phyloP scores from a whole-genome alignment of 1,139 yeast genomes.

The Geotrichum histeridarum region DNA sequence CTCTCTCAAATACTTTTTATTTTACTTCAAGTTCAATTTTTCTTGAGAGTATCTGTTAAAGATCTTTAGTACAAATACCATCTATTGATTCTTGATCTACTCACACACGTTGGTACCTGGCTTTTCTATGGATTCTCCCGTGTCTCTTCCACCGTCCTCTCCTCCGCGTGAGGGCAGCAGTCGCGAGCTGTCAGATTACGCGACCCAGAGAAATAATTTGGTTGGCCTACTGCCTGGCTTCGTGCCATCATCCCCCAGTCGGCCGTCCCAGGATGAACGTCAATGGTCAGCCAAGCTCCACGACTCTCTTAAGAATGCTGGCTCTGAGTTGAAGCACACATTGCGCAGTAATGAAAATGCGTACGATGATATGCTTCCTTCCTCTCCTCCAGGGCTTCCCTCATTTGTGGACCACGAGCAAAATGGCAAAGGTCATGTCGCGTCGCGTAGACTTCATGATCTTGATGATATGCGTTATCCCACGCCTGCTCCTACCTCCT shows the following conservation, averaged over 20 bases:
- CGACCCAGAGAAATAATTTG: too few relatives aligned
- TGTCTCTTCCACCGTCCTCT: slow-evolving; percentile 22
- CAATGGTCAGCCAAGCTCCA: slow-evolving; percentile 6
- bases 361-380: slow-evolving; percentile 1
- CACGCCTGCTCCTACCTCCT: slow-evolving; percentile 32
- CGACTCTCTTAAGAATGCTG: neutral
- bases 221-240: slow-evolving; percentile 9
- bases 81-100: too few relatives aligned
- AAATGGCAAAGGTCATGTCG: neutral
- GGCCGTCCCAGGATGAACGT: neutral
- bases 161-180: slow-evolving; percentile 15
- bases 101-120: too few relatives aligned
- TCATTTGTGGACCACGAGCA: neutral
- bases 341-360: neutral
- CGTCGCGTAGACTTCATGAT: neutral
- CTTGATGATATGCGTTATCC: slow-evolving; percentile 23
- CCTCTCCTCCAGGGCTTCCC: slow-evolving; percentile 9
- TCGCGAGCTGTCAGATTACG: too few relatives aligned
- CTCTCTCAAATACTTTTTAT: too few relatives aligned
- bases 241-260: slow-evolving; percentile 12
- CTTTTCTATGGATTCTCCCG: slow-evolving; percentile 10
- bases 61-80: too few relatives aligned
- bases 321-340: neutral
- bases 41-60: too few relatives aligned
- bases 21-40: too few relatives aligned